These are phyloP conservation scores for Amanita thiersii DNA, from an alignment of 768 basidiomycete genomes.

Conservation along the genomic window DNA sequence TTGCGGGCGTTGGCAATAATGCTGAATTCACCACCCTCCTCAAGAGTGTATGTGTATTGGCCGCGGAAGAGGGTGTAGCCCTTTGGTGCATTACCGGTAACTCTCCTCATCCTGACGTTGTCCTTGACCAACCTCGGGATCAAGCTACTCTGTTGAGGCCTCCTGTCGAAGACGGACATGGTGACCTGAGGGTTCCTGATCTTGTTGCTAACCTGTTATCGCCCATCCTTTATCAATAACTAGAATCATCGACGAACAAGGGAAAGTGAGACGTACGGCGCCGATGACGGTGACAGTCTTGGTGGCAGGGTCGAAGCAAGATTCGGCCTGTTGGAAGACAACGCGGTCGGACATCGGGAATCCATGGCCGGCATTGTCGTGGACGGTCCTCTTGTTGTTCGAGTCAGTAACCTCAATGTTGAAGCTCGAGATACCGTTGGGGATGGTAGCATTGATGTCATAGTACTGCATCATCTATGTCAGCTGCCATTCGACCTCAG, in stretches of 20 bases:
- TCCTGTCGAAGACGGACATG: neutral
- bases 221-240: too few species aligned
- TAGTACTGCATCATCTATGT: neutral
- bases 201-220: neutral
- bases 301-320: neutral
- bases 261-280: too few species aligned
- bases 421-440: neutral
- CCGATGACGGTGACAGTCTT: constrained; percentile 1
- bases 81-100: neutral
- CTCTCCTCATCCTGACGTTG: neutral
- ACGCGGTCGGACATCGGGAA: neutral
- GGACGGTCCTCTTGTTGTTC: too few species aligned
- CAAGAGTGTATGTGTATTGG: neutral
- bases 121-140: constrained; percentile 4
- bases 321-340: neutral
- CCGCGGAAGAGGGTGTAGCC: neutral
- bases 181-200: neutral
- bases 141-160: neutral
- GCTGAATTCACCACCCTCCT: constrained; percentile 3
- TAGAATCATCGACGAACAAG: too few species aligned
- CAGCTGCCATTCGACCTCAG: neutral
- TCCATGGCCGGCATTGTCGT: constrained; percentile 1
- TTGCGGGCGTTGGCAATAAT: neutral
- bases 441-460: neutral
- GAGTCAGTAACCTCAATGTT: neutral